Evolutionary conservation across 176 grass and related monocot genomes (phyloP), one percentile per base, ranked within the genome.

Genomic region (Musa itinerans): DNA sequence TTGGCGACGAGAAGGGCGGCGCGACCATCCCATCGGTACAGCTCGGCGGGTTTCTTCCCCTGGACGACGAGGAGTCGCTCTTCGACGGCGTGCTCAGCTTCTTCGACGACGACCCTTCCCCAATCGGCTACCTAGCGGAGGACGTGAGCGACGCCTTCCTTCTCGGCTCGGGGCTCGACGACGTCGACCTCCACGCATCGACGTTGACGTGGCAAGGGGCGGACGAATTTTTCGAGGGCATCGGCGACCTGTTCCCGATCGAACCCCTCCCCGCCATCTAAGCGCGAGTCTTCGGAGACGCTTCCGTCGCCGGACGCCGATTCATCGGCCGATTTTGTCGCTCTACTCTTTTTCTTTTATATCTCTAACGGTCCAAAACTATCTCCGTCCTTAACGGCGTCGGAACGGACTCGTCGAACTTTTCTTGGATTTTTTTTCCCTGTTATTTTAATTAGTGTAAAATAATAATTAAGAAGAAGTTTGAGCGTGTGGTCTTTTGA

Each of bases 201-300:
- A 6, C 2, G 16, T 19, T 26, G 7, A 8, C 56, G 17, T 43
- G 54, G 79, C 87, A 81, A 61, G 77, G 64, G 55, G 94, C 48
- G 17, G 69, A 89, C 63, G 90, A 89, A 53, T 85, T 71, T 50
- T 98, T 93, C 74, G 49, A 90, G 2, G 95, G 93, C 73, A 93
- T 98, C 77, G 76, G 85, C 76, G 95, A 98, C 77, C 82, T 93
- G 27, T 98, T 98, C 78, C 70, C 79, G 29, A 54, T 90, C 54
- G 92, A 96, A 19, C 86, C 84, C 1, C 43, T 71, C 8, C 83
- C 89, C 19, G 83, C 84, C 34, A 51, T 69, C 69, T 71, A n/a
- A 71, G 20, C 4, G 34, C 50, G 54, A 70, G 19, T 11, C 14
- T 20, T 50, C 51, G 4, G 48, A 50, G 43, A n/a, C 68, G 19